Evolutionary conservation across 2,329 filamentous ascomycete species (phyloP), one percentile per base, ranked within the genome.

Genomic region (Claviceps sp.): DNA sequence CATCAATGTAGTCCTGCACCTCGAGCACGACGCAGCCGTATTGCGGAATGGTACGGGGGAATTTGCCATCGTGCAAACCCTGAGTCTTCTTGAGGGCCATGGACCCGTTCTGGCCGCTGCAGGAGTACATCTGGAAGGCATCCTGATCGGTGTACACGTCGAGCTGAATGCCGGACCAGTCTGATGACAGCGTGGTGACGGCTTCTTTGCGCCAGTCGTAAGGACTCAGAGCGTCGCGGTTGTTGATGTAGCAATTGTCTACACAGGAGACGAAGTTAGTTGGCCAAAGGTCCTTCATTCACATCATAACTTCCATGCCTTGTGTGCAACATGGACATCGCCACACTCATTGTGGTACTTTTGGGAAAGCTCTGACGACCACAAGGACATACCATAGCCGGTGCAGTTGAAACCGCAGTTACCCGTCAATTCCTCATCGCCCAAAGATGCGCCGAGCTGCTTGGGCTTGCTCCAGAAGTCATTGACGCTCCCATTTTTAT

Each of bases 1-100:
- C 89, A 64, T 95, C 90, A 62, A 96, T 95, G 79, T 82, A 96
- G 66, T 93, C 89, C 74, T 96, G 80, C 13, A 93, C 87, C 71
- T 96, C 91, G 67, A 96, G 78, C 47, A 95, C 91, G 26, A 95
- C 63, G 67, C 91, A 96, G 36, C 88, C 89, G 62, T 89, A 88
- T 71, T 90, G 65, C 52, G 79, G 76, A 26, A 88, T 83, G 7
- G 77, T 78, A 39, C 82, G 73, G 3, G 80, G 77, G 59, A 82
- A 78, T 36, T 70, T 67, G 1, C 34, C 40, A 29, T 23, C 73
- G 55, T 72, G 67, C 4, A 85, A 69, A 16, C 85, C 85, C 65
- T 89, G 86, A 0, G 80, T 84, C 54, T 71, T 71, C 72, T 89
- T 89, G 55, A 89, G 69, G 0, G 85, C 71, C 55, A 85, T 68